phyloP scores from a whole-genome alignment of 345 rosid species.

The Firmiana major region DNA sequence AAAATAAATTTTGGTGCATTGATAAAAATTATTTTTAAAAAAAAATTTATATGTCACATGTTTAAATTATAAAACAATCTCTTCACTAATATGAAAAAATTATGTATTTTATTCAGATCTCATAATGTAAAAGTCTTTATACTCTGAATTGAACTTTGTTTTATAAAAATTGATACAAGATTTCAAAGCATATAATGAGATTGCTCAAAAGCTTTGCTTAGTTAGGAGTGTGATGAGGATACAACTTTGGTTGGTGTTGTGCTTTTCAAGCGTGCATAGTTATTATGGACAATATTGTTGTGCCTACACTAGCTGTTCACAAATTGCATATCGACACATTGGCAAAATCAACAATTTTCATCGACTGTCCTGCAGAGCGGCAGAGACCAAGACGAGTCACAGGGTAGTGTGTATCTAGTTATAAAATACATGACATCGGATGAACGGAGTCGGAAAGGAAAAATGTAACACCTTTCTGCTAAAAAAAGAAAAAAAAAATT shows the following conservation, averaged over 20 bases:
- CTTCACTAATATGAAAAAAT: too few species aligned
- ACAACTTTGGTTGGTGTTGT: background rate
- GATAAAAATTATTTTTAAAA: too few species aligned
- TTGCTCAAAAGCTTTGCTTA: background rate
- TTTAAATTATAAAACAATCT: background rate
- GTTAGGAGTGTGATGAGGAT: slow-evolving; percentile 10
- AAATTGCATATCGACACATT: background rate
- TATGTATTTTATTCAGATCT: too few species aligned
- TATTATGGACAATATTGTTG: background rate
- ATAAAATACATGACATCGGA: too few species aligned
- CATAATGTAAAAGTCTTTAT: too few species aligned
- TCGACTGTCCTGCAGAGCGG: background rate
- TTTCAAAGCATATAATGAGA: background rate
- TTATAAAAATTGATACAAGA: background rate
- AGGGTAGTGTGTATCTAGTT: too few species aligned
- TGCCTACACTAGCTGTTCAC: background rate
- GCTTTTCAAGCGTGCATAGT: slow-evolving; percentile 3
- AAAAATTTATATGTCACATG: too few species aligned
- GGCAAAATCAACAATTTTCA: background rate
- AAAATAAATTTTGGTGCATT: too few species aligned
- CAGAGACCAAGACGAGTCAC: background rate
- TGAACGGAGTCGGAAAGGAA: too few species aligned
- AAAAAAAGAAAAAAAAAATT: too few species aligned
- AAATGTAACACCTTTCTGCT: too few species aligned
- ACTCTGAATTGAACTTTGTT: too few species aligned